These are phyloP conservation scores for Agroathelia rolfsii DNA, from an alignment of 1,284 basidiomycete species.

Conservation along the genomic window DNA sequence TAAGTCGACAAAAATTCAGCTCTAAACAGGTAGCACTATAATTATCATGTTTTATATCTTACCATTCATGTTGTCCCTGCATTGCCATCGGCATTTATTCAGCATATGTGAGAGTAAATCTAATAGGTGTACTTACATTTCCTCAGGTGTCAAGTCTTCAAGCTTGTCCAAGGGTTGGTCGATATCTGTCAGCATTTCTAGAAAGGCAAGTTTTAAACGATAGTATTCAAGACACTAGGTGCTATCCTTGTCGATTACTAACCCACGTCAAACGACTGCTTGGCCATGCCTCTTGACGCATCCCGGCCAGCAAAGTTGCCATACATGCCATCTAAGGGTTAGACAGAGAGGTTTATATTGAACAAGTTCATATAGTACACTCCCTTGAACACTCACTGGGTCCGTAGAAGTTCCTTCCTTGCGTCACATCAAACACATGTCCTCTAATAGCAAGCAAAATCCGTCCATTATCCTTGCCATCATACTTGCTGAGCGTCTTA, in stretches of 20 bases:
- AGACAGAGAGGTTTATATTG: no score
- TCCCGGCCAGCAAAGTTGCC: conserved; percentile 95
- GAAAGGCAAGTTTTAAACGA: conserved; percentile 1
- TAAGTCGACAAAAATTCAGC: conserved; percentile 16
- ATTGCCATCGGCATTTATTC: conserved; percentile 8
- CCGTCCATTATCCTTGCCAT: conserved; percentile 56
- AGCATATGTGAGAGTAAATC: conserved; percentile 1
- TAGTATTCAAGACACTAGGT: conserved; percentile 1
- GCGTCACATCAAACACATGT: conserved; percentile 86
- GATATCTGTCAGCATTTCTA: conserved; percentile 84
- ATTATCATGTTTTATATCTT: conserved; percentile 8
- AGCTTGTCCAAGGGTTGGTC: conserved; percentile 83
- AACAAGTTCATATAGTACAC: no score
- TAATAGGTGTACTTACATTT: conserved; percentile 60
- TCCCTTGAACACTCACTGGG: conserved; percentile 66
- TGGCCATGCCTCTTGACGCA: conserved; percentile 92
- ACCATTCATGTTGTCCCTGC: conserved; percentile 86
- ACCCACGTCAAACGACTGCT: conserved; percentile 90
- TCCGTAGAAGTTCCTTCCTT: conserved; percentile 85
- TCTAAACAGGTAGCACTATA: conserved; percentile 2
- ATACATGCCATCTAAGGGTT: conserved; percentile 82
- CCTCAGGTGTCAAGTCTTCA: conserved; percentile 64
- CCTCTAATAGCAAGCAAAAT: conserved; percentile 84
- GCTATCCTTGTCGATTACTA: no score
- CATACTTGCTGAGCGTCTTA: conserved; percentile 57